Evolutionary conservation across 768 basidiomycete species (phyloP), one percentile per base, ranked within the genome.

Genomic region (Tylopilus felleus): DNA sequence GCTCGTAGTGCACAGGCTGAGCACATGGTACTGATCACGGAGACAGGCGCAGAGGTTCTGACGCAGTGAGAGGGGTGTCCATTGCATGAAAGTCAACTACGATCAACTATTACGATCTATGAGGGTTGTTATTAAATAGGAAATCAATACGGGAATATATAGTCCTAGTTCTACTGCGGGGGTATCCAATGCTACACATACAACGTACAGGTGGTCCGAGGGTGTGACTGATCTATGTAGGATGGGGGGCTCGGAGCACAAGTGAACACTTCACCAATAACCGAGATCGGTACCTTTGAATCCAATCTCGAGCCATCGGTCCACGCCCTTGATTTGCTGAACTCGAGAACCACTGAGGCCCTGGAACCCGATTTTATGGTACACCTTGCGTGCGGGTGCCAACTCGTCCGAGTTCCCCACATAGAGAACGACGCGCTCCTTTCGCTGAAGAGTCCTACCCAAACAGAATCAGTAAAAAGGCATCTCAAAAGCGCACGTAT

Each of bases 21-120:
- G 66, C 92, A 95, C 67, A 94, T 86, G 81, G 74, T 97, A 8
- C 74, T 94, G 27, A 89, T 96, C 50, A 94, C 91, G 1, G 78
- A 91, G 31, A 71, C 65, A 7, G 90, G 90, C 0, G 83, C 75
- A n/a, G 90, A 94, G 3, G 81, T 95, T 6, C 74, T 96, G 29
- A 96, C 93, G 25, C 59, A 56, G 48, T 77, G 47, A 71, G 23
- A 56, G 13, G 8, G 21, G 28, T 45, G 19, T 27, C 28, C 8
- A 33, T 41, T 40, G 17, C 31, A n/a, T 14, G 12, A 4, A 39
- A 19, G 3, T 22, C 29, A 4, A 28, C 8, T 33, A 27, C n/a
- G 12, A n/a, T 21, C 27, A 21, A n/a, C 29, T 27, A n/a, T 25
- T 4, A 12, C 6, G 28, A 29, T 22, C 28, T 2, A 8, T 4